Percentiles rank a stretch among this genome's conserved stretches.
Conservation (phyloP, 129 eudicot species). For the Centrapalus pauciflorus region DNA sequence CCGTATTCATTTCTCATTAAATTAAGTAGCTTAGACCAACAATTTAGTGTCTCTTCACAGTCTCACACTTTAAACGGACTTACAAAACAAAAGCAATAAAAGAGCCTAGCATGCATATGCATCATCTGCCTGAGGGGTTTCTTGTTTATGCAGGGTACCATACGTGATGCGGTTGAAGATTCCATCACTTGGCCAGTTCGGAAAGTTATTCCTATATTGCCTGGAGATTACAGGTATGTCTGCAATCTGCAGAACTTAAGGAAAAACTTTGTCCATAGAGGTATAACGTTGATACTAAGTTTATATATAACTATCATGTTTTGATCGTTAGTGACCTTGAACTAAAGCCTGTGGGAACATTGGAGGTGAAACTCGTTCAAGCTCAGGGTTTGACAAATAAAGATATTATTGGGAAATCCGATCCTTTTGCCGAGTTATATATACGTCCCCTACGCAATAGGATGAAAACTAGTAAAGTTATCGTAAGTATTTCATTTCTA, state of each 20-base stretch:
- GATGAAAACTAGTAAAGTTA: conserved; percentile 68
- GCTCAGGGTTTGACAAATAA: conserved; percentile 85
- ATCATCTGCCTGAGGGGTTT: background rate
- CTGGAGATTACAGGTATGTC: conserved; percentile 86
- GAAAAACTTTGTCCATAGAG: background rate
- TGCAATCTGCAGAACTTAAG: background rate
- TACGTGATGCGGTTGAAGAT: conserved; percentile 93
- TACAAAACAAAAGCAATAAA: too few relatives aligned
- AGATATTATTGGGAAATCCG: conserved; percentile 93
- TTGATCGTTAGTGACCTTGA: conserved; percentile 67
- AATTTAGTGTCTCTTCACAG: too few relatives aligned
- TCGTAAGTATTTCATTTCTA: conserved; percentile 46
- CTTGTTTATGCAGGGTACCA: conserved; percentile 51
- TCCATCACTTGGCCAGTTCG: conserved; percentile 98
- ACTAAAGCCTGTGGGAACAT: conserved; percentile 79
- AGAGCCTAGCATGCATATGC: background rate
- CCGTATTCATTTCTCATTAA: background rate
- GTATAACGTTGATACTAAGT: background rate
- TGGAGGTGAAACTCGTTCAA: conserved; percentile 94
- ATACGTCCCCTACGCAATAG: conserved; percentile 75
- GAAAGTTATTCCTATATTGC: conserved; percentile 82
- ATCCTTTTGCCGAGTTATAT: conserved; percentile 76
- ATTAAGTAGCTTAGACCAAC: background rate
- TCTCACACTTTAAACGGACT: too few relatives aligned
- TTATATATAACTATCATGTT: conserved; percentile 1